Base-by-base conservation (phyloP, 257 asterid genomes). In the Lantana camara region DNA sequence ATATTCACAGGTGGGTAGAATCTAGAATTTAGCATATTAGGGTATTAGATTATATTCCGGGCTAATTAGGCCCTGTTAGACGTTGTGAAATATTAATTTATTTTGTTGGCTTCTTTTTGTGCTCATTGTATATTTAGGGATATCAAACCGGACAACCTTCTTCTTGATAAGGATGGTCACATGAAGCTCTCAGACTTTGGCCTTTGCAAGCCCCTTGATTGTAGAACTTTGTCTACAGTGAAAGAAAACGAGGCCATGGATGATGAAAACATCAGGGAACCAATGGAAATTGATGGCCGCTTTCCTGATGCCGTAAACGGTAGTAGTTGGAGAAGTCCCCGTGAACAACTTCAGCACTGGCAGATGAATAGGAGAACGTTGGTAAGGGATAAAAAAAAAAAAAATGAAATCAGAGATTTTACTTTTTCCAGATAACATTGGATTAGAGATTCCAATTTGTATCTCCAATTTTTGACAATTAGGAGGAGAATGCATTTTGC, bases 151-250 rank as follows among this genome's bases (percentile, higher is more conserved):
- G 98, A 91, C 73, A 89, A 91, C 81, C 98, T 91, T 78, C 96
- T 91, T 52, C 91, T 91, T 22, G 98, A 91, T 75, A 86, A 83
- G 81, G 75, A 86, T 60, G 98, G 98, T 30, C 96, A 91, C 82
- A 86, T 91, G 96, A 91, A 86, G 79, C 96, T 91, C 67, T 91
- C 98, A 44, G 98, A 91, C 66, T 91, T 91, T 81, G 98, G 98
- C 69, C 98, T 91, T 56, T 91, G 96, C 82, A 91, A 91, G 86
- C 98, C 98, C 60, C 96, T 91, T 55, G 98, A 91, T 71, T 90
- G 92, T 71, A 82, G 89, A 46, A 65, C 78, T 71, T 71, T 90
- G 57, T 71, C 89, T 56, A 80, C 95, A 48, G 83, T 90, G 66
- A 80, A 80, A 63, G 95, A 87, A 78, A 80, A 88, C 55, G 93